Conservation (phyloP, 441 rosid species). For the Isatis lusitanica region DNA sequence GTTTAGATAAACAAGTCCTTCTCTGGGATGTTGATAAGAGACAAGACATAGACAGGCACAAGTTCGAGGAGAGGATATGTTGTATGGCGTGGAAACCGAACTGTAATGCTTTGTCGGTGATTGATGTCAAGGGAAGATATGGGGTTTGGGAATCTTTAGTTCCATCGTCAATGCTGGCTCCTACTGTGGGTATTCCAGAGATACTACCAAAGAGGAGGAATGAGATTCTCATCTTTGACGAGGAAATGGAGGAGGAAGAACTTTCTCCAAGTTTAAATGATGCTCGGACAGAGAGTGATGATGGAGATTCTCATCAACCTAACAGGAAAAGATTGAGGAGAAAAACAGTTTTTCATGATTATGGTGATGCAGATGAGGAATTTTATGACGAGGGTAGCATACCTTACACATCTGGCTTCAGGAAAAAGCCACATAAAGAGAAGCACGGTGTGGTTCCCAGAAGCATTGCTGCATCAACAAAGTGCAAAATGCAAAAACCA, state of each 20-base stretch:
- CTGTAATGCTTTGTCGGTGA: slow-evolving; percentile 82
- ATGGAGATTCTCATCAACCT: slow-evolving; percentile 60
- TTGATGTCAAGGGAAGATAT: slow-evolving; percentile 74
- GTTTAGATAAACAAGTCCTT: slow-evolving; percentile 81
- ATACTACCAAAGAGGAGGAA: slow-evolving; percentile 60
- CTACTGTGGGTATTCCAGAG: slow-evolving; percentile 70
- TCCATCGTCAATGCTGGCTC: slow-evolving; percentile 90
- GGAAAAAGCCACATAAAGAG: slow-evolving; percentile 48
- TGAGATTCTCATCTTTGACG: slow-evolving; percentile 70
- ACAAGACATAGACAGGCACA: slow-evolving; percentile 87
- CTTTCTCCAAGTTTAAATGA: slow-evolving; percentile 76
- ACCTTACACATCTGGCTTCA: slow-evolving; percentile 41
- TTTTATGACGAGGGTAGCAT: slow-evolving; percentile 44
- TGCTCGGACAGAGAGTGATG: slow-evolving; percentile 52
- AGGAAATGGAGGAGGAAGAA: slow-evolving; percentile 61
- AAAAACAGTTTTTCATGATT: slow-evolving; percentile 41
- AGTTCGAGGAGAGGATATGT: slow-evolving; percentile 68
- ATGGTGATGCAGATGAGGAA: slow-evolving; percentile 46
- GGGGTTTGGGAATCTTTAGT: slow-evolving; percentile 91
- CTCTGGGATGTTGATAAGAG: slow-evolving; percentile 86
- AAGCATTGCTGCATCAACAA: slow-evolving; percentile 37
- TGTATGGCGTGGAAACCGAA: slow-evolving; percentile 92
- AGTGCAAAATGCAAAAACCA: slow-evolving; percentile 79
- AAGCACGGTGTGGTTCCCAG: slow-evolving; percentile 38
- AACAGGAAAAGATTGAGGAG: slow-evolving; percentile 70